Evolutionary conservation across 257 asterid species (phyloP), one percentile per base, ranked within the genome.

Genomic region (Solanum lignicaule): DNA sequence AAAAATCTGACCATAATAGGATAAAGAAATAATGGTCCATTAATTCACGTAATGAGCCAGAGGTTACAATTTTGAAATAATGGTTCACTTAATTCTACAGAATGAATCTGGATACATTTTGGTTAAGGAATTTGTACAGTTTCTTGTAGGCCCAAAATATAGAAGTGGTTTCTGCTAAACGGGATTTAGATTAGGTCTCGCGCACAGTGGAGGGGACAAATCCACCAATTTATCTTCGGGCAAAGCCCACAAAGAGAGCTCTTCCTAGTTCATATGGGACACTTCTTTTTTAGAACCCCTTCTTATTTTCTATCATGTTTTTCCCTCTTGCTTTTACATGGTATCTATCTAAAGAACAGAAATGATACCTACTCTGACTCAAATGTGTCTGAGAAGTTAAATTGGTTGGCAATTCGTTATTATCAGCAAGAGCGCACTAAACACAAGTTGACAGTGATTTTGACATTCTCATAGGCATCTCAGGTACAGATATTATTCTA

Each of bases 381-480:
- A 68, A 90, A 65, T 88, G 91, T 87, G 88, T 87, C 62, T 73
- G 83, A 90, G 89, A 83, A 74, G 48, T 78, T 35, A 20, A 76
- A 85, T 86, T 87, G 62, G 85, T 25, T 87, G 92, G 91, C 93
- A 62, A 76, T 90, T 87, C 86, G 60, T 66, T 15, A 83, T 72
- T 15, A 83, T 72, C 88, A 82, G 74, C 66, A 88, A 88, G 89
- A 81, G 86, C 73, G 76, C 86, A 74, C 41, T 87, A n/a, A 55
- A 41, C 31, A 66, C 90, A 88, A 38, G 83, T 29, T 86, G 81
- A 25, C 86, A 20, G 62, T 9, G 81, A 68, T 86, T 85, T 74
- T 9, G 66, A 43, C 85, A 79, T 43, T 79, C 68, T 29, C 85
- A 46, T 46, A 8, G 41, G 85, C 68, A 81, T 81, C 66, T 46